phyloP scores from a whole-genome alignment of 2,329 filamentous ascomycete species.

The Ophiostoma populinum region DNA sequence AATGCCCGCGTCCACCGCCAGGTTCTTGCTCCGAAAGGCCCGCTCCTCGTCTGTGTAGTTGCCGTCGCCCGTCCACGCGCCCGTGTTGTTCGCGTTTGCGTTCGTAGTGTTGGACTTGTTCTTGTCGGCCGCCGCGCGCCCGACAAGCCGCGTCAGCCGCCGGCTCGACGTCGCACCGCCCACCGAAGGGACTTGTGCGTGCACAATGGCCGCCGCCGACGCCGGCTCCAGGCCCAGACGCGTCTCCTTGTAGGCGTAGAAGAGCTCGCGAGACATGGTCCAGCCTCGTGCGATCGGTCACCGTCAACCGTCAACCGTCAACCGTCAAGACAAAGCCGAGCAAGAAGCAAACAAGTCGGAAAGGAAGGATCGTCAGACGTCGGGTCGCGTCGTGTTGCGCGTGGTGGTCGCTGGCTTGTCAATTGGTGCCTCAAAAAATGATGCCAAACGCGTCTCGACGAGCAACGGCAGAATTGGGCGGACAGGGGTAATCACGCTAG shows the following conservation, averaged over 20 bases:
- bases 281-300: slow-evolving; percentile 36
- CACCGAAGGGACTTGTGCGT: slow-evolving; percentile 48
- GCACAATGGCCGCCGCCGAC: slow-evolving; percentile 50
- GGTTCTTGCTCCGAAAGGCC: slow-evolving; percentile 51
- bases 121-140: slow-evolving; percentile 18
- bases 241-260: slow-evolving; percentile 70
- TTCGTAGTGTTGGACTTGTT: slow-evolving; percentile 22
- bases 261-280: slow-evolving; percentile 34
- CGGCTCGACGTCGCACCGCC: slow-evolving; percentile 16
- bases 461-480: no score
- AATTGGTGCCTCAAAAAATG: no score
- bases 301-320: no score
- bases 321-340: no score
- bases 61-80: background rate
- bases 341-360: background rate
- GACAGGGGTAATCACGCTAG: no score
- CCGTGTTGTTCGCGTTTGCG: slow-evolving; percentile 15
- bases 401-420: no score
- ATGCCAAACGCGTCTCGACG: no score
- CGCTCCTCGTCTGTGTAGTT: slow-evolving; percentile 47
- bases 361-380: no score
- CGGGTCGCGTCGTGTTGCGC: no score
- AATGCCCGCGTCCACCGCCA: slow-evolving; percentile 65
- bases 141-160: slow-evolving; percentile 6
- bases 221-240: slow-evolving; percentile 65